These are phyloP conservation scores for Fusarium sp. DNA, from an alignment of 2,329 filamentous ascomycete genomes.

Conservation along the genomic window DNA sequence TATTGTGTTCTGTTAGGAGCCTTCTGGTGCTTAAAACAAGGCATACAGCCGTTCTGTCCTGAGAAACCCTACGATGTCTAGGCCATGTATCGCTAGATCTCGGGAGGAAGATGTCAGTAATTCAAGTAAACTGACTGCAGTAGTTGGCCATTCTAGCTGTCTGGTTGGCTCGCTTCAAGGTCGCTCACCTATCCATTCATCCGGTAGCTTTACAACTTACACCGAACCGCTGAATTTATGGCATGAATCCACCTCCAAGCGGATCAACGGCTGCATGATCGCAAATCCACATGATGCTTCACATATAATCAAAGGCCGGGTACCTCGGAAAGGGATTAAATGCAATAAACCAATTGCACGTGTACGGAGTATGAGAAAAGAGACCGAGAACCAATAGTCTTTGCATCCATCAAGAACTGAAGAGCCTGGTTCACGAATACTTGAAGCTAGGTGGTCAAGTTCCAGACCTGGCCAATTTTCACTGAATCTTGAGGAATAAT, in stretches of 20 bases:
- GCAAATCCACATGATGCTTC: neutral
- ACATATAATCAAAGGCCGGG: neutral
- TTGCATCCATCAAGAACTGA: neutral
- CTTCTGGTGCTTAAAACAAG: neutral
- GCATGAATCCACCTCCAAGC: neutral
- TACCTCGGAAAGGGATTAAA: neutral
- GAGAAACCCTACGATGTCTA: neutral
- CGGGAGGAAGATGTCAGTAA: constrained; percentile 1
- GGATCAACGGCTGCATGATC: neutral
- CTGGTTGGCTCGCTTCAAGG: constrained; percentile 28
- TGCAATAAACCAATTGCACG: neutral
- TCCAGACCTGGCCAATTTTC: neutral
- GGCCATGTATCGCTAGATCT: constrained; percentile 2
- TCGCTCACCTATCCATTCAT: constrained; percentile 28
- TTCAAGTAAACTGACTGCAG: neutral
- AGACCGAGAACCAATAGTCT: neutral
- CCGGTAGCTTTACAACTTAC: constrained; percentile 9
- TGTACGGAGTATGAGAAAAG: neutral
- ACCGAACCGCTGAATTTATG: neutral
- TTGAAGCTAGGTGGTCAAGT: neutral
- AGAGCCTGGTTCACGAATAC: neutral
- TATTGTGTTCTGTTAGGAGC: neutral
- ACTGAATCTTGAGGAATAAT: neutral
- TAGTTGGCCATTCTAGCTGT: neutral
- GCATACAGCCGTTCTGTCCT: neutral